Conservation (phyloP, 139 green algal genomes). For the Volvox reticuliferus region DNA sequence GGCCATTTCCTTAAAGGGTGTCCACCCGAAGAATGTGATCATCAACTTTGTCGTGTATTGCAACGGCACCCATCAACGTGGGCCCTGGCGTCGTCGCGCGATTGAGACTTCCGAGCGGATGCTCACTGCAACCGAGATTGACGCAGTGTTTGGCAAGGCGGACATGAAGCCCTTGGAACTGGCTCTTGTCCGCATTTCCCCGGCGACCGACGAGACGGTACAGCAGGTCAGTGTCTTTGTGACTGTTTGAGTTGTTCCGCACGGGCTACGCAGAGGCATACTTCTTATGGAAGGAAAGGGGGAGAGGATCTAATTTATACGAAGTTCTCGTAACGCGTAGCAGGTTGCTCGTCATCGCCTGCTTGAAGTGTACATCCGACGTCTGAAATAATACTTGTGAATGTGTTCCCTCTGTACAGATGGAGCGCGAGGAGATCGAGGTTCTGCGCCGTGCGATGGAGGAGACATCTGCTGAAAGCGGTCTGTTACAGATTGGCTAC, state of each 20-base stretch:
- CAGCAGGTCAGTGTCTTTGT: not conserved
- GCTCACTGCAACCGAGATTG: not conserved
- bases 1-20: no score
- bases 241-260: no score
- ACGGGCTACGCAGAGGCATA: no score
- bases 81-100: not conserved
- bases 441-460: not conserved
- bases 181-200: not conserved
- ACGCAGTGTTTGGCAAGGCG: not conserved
- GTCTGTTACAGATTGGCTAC: not conserved
- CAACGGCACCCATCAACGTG: not conserved
- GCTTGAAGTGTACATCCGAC: no score
- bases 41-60: not conserved
- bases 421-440: not conserved
- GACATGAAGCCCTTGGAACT: not conserved
- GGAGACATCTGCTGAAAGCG: not conserved
- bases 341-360: no score
- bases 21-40: not conserved
- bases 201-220: not conserved
- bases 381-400: no score
- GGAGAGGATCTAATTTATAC: no score
- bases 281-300: no score
- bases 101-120: not conserved
- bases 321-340: no score
- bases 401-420: not conserved